phyloP scores from a whole-genome alignment of 1,284 basidiomycete species.

The Marasmius oreades region DNA sequence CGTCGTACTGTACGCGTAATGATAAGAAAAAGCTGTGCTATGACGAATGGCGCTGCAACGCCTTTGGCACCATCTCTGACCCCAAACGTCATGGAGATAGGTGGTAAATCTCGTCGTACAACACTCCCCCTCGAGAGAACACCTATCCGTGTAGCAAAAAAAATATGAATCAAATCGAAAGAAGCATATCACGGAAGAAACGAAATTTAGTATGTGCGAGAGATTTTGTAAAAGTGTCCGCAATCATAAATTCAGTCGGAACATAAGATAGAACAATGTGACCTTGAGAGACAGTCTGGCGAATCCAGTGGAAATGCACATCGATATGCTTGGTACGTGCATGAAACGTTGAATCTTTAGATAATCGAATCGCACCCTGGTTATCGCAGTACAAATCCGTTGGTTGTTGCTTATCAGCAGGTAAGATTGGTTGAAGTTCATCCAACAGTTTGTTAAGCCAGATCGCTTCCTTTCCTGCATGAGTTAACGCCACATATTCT shows the following conservation, averaged over 20 bases:
- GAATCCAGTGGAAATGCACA: not conserved
- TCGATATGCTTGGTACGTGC: slow-evolving; percentile 3
- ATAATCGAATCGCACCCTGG: not conserved
- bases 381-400: not conserved
- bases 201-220: not conserved
- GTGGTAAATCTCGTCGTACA: too few species aligned
- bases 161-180: too few species aligned
- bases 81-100: too few species aligned
- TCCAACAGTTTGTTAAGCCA: not conserved
- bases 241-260: not conserved
- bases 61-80: too few species aligned
- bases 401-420: not conserved
- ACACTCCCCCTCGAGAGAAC: not conserved
- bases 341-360: slow-evolving; percentile 3
- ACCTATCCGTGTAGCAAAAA: not conserved
- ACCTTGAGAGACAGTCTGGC: not conserved
- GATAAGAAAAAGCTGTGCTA: too few species aligned
- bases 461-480: slow-evolving; percentile 28
- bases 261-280: not conserved
- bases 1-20: too few species aligned
- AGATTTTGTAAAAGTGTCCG: slow-evolving; percentile 5
- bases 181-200: not conserved
- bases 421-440: not conserved
- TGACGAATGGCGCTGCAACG: too few species aligned
- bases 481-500: slow-evolving; percentile 33